Evolutionary conservation across 108 stramenopile genomes (phyloP), one percentile per base, ranked within the genome.

Genomic region (Conticribra weissflogii): DNA sequence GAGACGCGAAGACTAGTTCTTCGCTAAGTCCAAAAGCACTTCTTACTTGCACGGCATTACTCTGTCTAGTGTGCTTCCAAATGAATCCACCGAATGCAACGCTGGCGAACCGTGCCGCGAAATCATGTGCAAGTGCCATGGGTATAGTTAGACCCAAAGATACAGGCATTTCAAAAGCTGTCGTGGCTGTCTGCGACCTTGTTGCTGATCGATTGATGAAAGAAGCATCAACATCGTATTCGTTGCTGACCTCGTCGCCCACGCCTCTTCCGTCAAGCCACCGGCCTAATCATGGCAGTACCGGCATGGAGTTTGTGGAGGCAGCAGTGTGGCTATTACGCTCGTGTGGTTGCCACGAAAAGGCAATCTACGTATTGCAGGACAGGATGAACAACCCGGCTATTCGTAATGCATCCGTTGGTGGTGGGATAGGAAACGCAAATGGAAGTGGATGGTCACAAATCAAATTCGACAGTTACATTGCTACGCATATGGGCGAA

Each of bases 381-480:
- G 80, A 89, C 46, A 21, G 72, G 0, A 83, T 81, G 79, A 72
- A 66, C 32, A 65, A 76, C 23, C 72, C 83, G 3, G 47, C 72
- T 3, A 48, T 74, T 61, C 70, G 80, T 5, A 81, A 81, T 51
- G 72, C 72, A 17, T 66, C 80, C 22, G 60, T 79, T 24, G 66
- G 53, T 17, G 55, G 45, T 2, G 58, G 54, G 15, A 21, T 58
- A 24, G 59, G 30, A 18, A 62, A 23, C 12, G 54, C 59, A 21
- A 63, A 69, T 34, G 60, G 66, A 36, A 44, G 81, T 3, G 72
- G 63, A n/a, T 96, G 95, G 95, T 90, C 92, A 1, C 85, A 87
- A 54, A 88, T 93, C 63, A 93, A 93, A 47, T 96, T 86, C 61
- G 95, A 92, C 23, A 88, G 88, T n/a, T 94, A 89, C 61, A 73